Conservation (phyloP, 225 moss, liverwort and hornwort species). For the Climacium dendroides region DNA sequence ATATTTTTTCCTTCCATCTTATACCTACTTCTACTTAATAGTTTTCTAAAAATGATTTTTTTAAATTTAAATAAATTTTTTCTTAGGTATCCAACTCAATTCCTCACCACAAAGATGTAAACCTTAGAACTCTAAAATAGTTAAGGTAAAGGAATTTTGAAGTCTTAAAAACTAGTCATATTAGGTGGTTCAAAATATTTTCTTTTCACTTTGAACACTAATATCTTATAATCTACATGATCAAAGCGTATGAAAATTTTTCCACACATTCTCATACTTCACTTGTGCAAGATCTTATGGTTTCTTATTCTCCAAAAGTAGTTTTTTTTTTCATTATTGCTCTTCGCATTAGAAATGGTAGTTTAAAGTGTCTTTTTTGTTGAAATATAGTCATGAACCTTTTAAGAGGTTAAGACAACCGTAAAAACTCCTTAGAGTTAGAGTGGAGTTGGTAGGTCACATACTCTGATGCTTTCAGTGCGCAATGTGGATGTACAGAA, state of each 20-base stretch:
- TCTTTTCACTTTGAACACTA: neutral
- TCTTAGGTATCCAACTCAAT: neutral
- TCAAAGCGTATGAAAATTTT: neutral
- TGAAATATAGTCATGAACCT: neutral
- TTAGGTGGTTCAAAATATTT: neutral
- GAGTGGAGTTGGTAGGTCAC: neutral
- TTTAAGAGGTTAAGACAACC: no score
- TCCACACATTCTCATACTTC: neutral
- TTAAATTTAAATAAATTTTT: neutral
- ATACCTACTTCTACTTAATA: neutral
- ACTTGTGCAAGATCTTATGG: neutral
- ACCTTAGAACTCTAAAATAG: neutral
- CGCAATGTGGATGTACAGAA: conserved; percentile 11
- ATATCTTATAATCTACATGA: neutral
- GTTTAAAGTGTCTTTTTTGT: neutral
- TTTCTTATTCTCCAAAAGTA: no score
- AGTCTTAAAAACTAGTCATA: neutral
- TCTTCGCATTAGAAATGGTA: neutral
- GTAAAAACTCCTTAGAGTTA: neutral
- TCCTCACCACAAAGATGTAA: neutral
- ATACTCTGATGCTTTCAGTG: neutral
- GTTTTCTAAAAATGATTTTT: neutral
- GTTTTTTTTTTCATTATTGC: neutral
- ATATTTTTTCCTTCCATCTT: neutral
- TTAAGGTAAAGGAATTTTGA: neutral